A percentile compares a stretch with the other conserved stretches of the same genome.
phyloP scores from a whole-genome alignment of 2,329 filamentous ascomycete species.

The Colletotrichum sp. region DNA sequence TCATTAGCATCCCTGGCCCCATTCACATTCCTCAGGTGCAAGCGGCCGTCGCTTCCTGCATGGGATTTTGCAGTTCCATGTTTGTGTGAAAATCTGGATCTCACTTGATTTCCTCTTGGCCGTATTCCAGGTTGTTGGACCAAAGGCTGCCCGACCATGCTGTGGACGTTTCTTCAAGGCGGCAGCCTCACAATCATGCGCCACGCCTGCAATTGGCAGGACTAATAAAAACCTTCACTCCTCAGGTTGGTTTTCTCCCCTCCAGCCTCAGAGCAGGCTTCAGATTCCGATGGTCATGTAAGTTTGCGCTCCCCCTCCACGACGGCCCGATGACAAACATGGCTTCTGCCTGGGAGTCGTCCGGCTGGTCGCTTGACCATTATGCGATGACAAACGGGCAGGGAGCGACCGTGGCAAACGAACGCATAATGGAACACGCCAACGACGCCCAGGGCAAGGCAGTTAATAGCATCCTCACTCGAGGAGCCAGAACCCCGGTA shows the following conservation, averaged over 20 bases:
- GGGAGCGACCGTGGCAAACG: neutral
- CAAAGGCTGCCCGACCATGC: neutral
- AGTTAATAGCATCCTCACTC: neutral
- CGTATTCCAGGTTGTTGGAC: neutral
- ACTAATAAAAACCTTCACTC: neutral
- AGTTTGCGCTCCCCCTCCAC: neutral
- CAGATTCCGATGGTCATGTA: neutral
- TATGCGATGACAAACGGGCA: neutral
- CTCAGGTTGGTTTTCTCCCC: neutral
- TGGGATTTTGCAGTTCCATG: neutral
- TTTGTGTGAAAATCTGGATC: neutral
- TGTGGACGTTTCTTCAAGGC: neutral
- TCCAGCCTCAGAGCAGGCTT: neutral
- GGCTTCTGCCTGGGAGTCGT: neutral
- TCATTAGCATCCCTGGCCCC: slow-evolving; percentile 11
- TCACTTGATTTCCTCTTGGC: slow-evolving; percentile 6
- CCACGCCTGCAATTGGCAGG: neutral
- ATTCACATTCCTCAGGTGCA: slow-evolving; percentile 11
- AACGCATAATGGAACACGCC: neutral
- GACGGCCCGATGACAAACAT: neutral
- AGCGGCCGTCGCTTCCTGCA: neutral
- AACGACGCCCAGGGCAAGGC: neutral
- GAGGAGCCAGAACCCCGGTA: neutral
- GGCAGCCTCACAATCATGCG: neutral
- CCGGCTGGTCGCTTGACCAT: neutral